A percentile compares a stretch with the other conserved stretches of the same genome.
Evolutionary conservation across 2,329 filamentous ascomycete species (phyloP).

Genomic region (Ceratocystis huliohia): DNA sequence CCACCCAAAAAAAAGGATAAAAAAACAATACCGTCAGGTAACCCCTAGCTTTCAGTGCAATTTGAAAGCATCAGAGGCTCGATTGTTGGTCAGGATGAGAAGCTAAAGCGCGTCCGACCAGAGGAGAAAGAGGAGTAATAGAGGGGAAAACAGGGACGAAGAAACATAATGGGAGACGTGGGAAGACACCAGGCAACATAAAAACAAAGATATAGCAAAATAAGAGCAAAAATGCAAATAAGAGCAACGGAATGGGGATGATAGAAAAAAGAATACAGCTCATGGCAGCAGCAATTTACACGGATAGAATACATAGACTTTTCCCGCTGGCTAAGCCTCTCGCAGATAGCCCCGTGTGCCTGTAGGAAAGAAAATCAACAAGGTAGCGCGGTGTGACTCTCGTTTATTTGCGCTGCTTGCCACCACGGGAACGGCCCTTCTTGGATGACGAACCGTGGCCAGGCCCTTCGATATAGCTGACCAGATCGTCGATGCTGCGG

Average conservation of each 20-base stretch:
- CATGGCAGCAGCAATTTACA: not conserved
- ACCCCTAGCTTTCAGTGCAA: not conserved
- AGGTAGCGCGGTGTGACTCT: not conserved
- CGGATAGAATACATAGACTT: not conserved
- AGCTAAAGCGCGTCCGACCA: not conserved
- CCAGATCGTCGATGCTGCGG: slow-evolving; percentile 79
- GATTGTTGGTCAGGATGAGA: not conserved
- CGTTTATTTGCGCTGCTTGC: slow-evolving; percentile 38
- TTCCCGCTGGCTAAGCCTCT: not conserved
- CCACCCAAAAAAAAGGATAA: slow-evolving; percentile 1
- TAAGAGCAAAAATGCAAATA: slow-evolving; percentile 1
- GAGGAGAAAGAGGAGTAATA: not conserved
- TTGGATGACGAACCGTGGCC: slow-evolving; percentile 36
- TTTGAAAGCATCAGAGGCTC: not conserved
- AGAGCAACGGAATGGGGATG: slow-evolving; percentile 12
- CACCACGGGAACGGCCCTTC: slow-evolving; percentile 25
- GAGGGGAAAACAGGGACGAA: not conserved
- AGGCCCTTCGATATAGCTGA: slow-evolving; percentile 84
- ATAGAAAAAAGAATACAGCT: not conserved
- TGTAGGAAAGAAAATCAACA: not conserved
- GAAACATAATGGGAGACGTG: slow-evolving; percentile 6
- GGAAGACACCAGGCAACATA: not conserved
- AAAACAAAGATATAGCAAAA: not conserved
- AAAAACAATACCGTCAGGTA: not conserved
- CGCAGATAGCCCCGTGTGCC: not conserved